These are phyloP conservation scores for Heliamphora pulchella DNA, from an alignment of 179 eudicot genomes.

Conservation along the genomic window DNA sequence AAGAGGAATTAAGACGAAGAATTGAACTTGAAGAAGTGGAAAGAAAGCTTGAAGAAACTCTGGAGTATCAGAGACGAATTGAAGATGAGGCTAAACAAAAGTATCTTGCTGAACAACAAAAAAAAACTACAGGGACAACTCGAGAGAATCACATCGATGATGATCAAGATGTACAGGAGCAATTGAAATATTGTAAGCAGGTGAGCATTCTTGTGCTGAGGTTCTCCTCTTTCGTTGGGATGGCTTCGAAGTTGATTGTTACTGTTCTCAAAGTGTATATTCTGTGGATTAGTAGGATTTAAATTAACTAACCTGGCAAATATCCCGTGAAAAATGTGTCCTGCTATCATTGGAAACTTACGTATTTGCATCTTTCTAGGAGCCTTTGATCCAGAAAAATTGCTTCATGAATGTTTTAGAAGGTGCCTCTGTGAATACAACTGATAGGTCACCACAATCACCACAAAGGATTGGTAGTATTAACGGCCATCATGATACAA, in stretches of 20 bases:
- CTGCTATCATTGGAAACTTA: conserved; percentile 1
- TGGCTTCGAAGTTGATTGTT: not conserved
- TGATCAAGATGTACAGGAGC: conserved; percentile 22
- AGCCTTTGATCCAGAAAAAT: conserved; percentile 29
- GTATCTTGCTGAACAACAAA: conserved; percentile 72
- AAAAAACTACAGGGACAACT: conserved; percentile 25
- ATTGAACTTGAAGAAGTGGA: conserved; percentile 90
- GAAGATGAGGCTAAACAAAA: conserved; percentile 93
- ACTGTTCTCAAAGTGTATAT: not conserved
- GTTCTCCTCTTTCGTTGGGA: not conserved
- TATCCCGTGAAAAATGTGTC: too few species aligned
- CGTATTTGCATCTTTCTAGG: conserved; percentile 29
- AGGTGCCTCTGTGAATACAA: conserved; percentile 19
- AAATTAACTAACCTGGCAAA: conserved; percentile 11
- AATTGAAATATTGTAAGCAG: conserved; percentile 22
- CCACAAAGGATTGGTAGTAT: conserved; percentile 25
- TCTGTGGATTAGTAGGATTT: not conserved
- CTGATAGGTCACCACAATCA: conserved; percentile 16
- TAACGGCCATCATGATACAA: conserved; percentile 14
- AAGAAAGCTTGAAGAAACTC: conserved; percentile 89
- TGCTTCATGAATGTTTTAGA: conserved; percentile 25
- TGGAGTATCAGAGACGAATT: conserved; percentile 72
- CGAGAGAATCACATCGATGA: conserved; percentile 23
- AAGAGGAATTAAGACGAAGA: conserved; percentile 52
- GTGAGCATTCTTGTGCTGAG: conserved; percentile 17